A percentile compares a stretch with the other conserved stretches of the same genome.
These are phyloP conservation scores for Lepidium campestre DNA, from an alignment of 441 rosid genomes.

Conservation along the genomic window DNA sequence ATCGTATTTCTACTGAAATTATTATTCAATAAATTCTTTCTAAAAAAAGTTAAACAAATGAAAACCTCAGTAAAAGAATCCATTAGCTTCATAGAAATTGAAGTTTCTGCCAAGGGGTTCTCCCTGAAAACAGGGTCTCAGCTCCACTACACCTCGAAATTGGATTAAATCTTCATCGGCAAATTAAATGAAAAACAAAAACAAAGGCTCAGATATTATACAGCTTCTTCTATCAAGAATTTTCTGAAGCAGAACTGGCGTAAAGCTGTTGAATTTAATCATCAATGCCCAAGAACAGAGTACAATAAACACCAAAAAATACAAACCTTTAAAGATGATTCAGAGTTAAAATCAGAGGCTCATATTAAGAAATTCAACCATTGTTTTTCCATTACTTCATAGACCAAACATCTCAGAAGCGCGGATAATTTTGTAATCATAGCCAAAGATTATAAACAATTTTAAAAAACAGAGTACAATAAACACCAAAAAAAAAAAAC, in stretches of 20 bases:
- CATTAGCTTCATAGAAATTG: constrained; percentile 32
- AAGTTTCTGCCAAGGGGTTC: constrained; percentile 70
- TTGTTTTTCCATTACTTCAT: constrained; percentile 51
- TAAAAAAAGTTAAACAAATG: too few relatives aligned
- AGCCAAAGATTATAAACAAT: constrained; percentile 18
- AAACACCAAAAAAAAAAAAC: neutral
- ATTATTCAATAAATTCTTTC: too few relatives aligned
- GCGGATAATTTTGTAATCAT: constrained; percentile 87
- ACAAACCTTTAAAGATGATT: neutral
- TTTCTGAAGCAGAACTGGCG: constrained; percentile 98
- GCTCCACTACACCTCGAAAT: constrained; percentile 54
- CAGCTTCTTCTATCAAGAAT: constrained; percentile 88
- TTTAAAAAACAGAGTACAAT: too few relatives aligned
- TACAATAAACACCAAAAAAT: neutral
- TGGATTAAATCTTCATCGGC: constrained; percentile 48
- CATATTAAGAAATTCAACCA: constrained; percentile 98
- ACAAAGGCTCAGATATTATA: constrained; percentile 45
- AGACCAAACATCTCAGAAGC: constrained; percentile 73
- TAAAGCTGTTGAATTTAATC: constrained; percentile 55
- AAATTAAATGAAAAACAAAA: neutral
- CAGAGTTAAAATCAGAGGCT: constrained; percentile 34
- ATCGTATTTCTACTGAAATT: too few relatives aligned
- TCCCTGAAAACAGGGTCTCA: constrained; percentile 60
- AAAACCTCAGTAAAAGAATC: constrained; percentile 24
- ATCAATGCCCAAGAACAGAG: constrained; percentile 37